phyloP scores from a whole-genome alignment of 1,284 basidiomycete species.

The Trichosporon coremiiforme region DNA sequence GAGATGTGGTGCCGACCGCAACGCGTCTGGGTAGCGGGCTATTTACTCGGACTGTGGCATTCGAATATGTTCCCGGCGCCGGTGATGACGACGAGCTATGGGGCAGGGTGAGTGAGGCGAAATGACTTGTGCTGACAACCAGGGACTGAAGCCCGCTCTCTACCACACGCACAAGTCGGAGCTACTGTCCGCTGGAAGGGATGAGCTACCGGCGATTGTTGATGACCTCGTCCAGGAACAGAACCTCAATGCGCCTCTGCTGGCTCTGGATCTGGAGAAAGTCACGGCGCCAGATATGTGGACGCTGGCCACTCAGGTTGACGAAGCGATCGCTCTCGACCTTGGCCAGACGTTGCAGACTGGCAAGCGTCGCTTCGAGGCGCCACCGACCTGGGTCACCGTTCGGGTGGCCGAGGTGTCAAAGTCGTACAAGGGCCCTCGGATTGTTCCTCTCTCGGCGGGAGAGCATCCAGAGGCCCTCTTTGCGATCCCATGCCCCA shows the following conservation, averaged over 20 bases:
- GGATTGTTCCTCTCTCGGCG: constrained; percentile 17
- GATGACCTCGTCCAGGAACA: constrained; percentile 35
- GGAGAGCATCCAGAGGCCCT: neutral
- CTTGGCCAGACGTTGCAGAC: constrained; percentile 34
- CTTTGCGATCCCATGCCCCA: constrained; percentile 35
- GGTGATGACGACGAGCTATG: constrained; percentile 58
- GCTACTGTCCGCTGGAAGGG: constrained; percentile 40
- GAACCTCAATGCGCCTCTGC: neutral
- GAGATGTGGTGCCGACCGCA: constrained; percentile 41
- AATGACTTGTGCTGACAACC: constrained; percentile 16
- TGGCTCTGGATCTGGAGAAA: neutral
- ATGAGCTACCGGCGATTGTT: constrained; percentile 45
- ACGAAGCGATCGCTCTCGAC: constrained; percentile 35
- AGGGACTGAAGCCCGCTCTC: constrained; percentile 49
- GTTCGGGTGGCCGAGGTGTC: constrained; percentile 38
- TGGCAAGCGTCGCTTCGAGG: neutral
- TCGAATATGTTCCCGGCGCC: constrained; percentile 56
- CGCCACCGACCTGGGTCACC: neutral
- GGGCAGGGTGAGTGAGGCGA: constrained; percentile 43
- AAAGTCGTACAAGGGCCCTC: constrained; percentile 30
- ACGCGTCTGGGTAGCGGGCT: constrained; percentile 36
- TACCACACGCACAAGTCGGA: constrained; percentile 45
- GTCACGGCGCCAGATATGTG: neutral
- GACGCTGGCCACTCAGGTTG: constrained; percentile 19
- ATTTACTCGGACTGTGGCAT: constrained; percentile 45